Conservation (phyloP, 2,329 filamentous ascomycete genomes). For the Aplosporella prunicola region DNA sequence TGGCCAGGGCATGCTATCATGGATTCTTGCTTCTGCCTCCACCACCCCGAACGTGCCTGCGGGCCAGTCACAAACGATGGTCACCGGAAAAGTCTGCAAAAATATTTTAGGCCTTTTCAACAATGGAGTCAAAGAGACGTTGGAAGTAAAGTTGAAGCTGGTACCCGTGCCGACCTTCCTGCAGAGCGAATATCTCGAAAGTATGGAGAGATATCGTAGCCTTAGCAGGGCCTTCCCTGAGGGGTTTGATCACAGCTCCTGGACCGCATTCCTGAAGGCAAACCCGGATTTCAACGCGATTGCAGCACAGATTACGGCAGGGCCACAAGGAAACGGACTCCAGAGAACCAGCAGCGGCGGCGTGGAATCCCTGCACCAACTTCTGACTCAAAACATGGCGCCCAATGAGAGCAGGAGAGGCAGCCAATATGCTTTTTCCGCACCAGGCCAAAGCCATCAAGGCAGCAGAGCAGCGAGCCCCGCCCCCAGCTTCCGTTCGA, state of each 20-base stretch:
- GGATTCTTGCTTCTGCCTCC: conserved; percentile 58
- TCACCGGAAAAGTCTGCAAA: conserved; percentile 84
- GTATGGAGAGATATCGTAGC: conserved; percentile 51
- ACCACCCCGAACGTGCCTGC: conserved; percentile 44
- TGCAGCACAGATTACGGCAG: conserved; percentile 14
- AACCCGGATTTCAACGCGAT: conserved; percentile 42
- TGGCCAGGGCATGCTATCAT: conserved; percentile 90
- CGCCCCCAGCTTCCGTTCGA: conserved; percentile 33
- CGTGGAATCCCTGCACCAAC: conserved; percentile 28
- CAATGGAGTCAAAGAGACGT: conserved; percentile 72
- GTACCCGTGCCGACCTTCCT: conserved; percentile 61
- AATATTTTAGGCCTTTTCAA: conserved; percentile 78
- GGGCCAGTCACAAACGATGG: conserved; percentile 57
- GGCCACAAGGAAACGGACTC: too few species aligned
- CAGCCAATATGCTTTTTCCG: conserved; percentile 18
- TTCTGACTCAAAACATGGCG: conserved; percentile 25
- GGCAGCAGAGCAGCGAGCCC: conserved; percentile 37
- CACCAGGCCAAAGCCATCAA: conserved; percentile 20
- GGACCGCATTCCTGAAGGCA: conserved; percentile 66
- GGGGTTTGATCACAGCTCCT: conserved; percentile 62
- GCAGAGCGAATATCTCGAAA: conserved; percentile 51
- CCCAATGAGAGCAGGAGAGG: conserved; percentile 18
- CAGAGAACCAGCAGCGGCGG: conserved; percentile 20
- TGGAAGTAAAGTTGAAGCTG: conserved; percentile 87
- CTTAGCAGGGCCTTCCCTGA: conserved; percentile 48